phyloP scores from a whole-genome alignment of 1,139 yeast genomes.

The Blastobotrys niveus region DNA sequence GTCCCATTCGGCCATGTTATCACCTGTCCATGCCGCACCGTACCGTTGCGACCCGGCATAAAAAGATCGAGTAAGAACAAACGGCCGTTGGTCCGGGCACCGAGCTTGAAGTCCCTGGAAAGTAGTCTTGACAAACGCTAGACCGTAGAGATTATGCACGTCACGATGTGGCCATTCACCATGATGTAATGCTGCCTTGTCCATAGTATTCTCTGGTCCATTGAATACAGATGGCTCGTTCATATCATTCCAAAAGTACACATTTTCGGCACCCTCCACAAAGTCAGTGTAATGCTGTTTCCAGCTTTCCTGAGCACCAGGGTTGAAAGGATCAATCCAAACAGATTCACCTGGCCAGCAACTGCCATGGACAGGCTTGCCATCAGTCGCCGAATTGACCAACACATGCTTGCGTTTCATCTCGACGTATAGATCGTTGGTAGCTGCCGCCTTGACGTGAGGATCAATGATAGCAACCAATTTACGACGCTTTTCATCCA shows the following conservation, averaged over 20 bases:
- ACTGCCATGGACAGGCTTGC: slow-evolving; percentile 64
- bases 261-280: slow-evolving; percentile 54
- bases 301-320: slow-evolving; percentile 61
- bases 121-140: slow-evolving; percentile 75
- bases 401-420: slow-evolving; percentile 43
- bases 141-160: slow-evolving; percentile 78
- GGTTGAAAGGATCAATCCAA: slow-evolving; percentile 84
- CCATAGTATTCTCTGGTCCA: slow-evolving; percentile 91
- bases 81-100: slow-evolving; percentile 61
- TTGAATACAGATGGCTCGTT: slow-evolving; percentile 92
- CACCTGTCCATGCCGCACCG: slow-evolving; percentile 98
- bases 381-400: too few species aligned
- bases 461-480: slow-evolving; percentile 88
- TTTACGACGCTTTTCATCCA: slow-evolving; percentile 71
- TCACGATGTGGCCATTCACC: slow-evolving; percentile 90
- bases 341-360: slow-evolving; percentile 98
- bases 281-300: slow-evolving; percentile 40
- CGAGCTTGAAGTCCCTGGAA: slow-evolving; percentile 57
- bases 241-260: slow-evolving; percentile 97
- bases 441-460: slow-evolving; percentile 55
- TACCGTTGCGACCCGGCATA: slow-evolving; percentile 89
- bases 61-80: slow-evolving; percentile 79
- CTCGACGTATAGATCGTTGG: slow-evolving; percentile 40
- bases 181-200: slow-evolving; percentile 69
- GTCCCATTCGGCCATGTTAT: slow-evolving; percentile 90